Evolutionary conservation across 805 yeast species (phyloP), one percentile per base, ranked within the genome.

Genomic region (Yarrowia sp.): DNA sequence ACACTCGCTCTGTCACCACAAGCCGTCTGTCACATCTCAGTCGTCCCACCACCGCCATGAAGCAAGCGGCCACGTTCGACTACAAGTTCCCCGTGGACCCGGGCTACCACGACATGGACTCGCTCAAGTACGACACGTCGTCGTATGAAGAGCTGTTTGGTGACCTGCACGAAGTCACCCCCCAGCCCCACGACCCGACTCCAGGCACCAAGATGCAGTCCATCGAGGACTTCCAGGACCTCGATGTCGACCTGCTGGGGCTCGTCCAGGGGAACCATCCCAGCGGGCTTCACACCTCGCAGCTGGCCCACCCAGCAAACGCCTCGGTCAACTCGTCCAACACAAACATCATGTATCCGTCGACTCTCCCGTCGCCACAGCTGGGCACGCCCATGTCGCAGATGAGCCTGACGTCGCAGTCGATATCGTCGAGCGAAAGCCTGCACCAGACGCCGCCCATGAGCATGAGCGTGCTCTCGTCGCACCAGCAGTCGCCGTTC

Each of bases 401-500:
- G 35, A 54, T 54, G 46, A 54, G 61, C 46, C 61, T 54, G 46
- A 38, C 61, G 22, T 54, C 61, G 26, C 61, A 36, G 61, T 54
- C 61, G 61, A 54, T 54, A 54, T 54, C 61, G 24, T 54, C 61
- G n/a, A 26, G 32, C 35, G 61, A 54, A 21, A 38, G 61, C 26
- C 61, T 54, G 14, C 61, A 51, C 16, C 58, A 54, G 17, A 54
- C 61, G 14, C 61, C 61, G 17, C 58, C 58, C 41, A 33, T 51
- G 41, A n/a, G 17, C 61, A 33, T 51, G 41, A 36, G 26, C 35
- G 46, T 14, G 46, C 46, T 26, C 30, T 28, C 41, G 58, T 40
- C 41, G 33, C 40, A 36, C 22, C 65, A 66, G 38, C 66, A 54
- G 51, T 49, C 33, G 41, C 67, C 66, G 32, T 66, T 28, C 30